A percentile compares a stretch with the other conserved stretches of the same genome.
phyloP scores from a whole-genome alignment of 2,329 filamentous ascomycete species.

The Cladosporium colombiae region DNA sequence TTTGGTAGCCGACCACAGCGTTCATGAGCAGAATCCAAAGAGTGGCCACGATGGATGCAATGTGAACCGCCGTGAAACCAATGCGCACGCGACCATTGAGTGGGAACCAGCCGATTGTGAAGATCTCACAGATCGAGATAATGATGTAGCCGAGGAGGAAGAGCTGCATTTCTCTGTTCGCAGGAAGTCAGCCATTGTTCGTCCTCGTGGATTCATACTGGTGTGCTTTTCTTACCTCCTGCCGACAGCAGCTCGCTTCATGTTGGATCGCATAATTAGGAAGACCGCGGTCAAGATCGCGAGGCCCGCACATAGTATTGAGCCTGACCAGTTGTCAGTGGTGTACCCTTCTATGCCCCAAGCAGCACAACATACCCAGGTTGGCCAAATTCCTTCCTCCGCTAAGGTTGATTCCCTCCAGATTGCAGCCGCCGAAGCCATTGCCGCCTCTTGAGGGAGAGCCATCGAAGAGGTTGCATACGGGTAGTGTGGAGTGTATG shows the following conservation, averaged over 20 bases:
- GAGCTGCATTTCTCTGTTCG: conserved; percentile 85
- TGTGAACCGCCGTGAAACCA: conserved; percentile 84
- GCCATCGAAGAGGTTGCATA: conserved; percentile 65
- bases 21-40: conserved; percentile 92
- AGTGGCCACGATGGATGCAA: conserved; percentile 85
- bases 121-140: conserved; percentile 92
- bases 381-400: conserved; percentile 72
- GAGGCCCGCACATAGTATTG: conserved; percentile 77
- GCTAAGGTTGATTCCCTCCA: conserved; percentile 73
- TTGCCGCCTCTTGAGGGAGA: conserved; percentile 59
- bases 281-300: conserved; percentile 69
- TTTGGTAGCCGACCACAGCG: conserved; percentile 86
- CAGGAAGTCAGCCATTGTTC: not conserved
- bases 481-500: conserved; percentile 37
- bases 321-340: conserved; percentile 60
- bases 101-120: conserved; percentile 88
- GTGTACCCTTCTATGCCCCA: conserved; percentile 18
- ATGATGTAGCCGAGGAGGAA: conserved; percentile 86
- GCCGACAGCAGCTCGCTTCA: conserved; percentile 90
- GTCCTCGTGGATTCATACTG: not conserved
- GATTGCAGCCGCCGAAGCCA: conserved; percentile 69
- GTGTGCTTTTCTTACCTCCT: conserved; percentile 42
- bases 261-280: conserved; percentile 77
- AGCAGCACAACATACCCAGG: conserved; percentile 62
- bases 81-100: conserved; percentile 69